Conservation (phyloP, 257 asterid genomes). For the Lycium ferocissimum region DNA sequence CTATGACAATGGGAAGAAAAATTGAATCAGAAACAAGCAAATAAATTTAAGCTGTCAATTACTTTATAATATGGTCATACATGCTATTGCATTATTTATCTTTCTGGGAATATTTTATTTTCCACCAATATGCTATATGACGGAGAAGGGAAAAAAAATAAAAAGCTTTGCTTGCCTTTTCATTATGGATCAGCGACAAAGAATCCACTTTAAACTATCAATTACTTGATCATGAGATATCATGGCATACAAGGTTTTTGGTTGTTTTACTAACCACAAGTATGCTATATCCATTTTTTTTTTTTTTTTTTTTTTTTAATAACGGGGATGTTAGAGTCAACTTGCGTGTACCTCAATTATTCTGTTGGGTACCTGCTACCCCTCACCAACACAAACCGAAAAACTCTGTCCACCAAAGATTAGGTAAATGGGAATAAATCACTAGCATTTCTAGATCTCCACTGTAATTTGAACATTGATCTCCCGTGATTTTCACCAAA, state of each 20-base stretch:
- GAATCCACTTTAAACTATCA: too few relatives aligned
- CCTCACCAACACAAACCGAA: background rate
- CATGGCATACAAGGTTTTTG: too few relatives aligned
- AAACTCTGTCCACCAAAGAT: background rate
- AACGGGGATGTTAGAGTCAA: too few relatives aligned
- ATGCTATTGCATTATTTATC: background rate
- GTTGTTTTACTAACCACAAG: too few relatives aligned
- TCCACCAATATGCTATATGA: background rate
- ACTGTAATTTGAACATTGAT: background rate
- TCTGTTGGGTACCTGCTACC: background rate
- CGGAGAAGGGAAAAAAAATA: background rate
- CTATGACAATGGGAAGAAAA: background rate
- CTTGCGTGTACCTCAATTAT: background rate
- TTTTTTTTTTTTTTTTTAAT: too few relatives aligned
- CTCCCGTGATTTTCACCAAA: background rate
- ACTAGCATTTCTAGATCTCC: too few relatives aligned
- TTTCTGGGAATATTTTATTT: background rate
- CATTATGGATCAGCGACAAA: too few relatives aligned
- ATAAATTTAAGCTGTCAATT: background rate
- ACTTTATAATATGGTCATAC: background rate
- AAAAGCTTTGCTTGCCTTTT: background rate
- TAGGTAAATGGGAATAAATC: background rate
- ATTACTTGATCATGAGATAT: background rate
- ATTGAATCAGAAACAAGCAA: background rate
- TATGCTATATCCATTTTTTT: too few relatives aligned